Percentiles rank a stretch among this genome's conserved stretches.
These are phyloP conservation scores for Xanthoconium stramineum DNA, from an alignment of 768 basidiomycete species.

Conservation along the genomic window DNA sequence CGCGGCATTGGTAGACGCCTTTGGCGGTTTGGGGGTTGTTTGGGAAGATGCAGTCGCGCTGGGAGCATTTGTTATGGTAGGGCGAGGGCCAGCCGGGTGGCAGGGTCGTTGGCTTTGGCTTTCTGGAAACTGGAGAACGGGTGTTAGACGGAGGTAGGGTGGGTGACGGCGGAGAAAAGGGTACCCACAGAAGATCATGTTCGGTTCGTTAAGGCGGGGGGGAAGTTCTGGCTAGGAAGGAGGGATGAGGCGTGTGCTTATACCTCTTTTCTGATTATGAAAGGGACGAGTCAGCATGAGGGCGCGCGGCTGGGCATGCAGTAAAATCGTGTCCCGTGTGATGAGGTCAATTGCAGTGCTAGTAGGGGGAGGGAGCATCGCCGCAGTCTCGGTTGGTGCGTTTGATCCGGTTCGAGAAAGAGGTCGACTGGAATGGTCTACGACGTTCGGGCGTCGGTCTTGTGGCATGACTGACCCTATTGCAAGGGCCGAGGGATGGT, in stretches of 20 bases:
- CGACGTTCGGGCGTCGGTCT: neutral
- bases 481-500: slow-evolving; percentile 2
- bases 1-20: slow-evolving; percentile 33
- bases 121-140: slow-evolving; percentile 25
- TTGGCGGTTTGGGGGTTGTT: slow-evolving; percentile 30
- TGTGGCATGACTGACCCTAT: neutral
- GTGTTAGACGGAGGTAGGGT: neutral
- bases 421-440: neutral
- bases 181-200: slow-evolving; percentile 30
- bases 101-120: slow-evolving; percentile 26
- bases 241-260: slow-evolving; percentile 6
- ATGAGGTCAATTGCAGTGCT: slow-evolving; percentile 28
- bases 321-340: slow-evolving; percentile 28
- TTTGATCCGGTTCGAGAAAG: slow-evolving; percentile 13
- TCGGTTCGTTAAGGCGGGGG: slow-evolving; percentile 14
- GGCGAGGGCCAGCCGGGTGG: slow-evolving; percentile 36
- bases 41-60: slow-evolving; percentile 30
- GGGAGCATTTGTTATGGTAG: slow-evolving; percentile 36
- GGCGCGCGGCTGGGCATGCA: slow-evolving; percentile 28
- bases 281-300: slow-evolving; percentile 17
- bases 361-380: slow-evolving; percentile 12
- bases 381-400: slow-evolving; percentile 17
- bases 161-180: neutral
- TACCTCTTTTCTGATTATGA: slow-evolving; percentile 25
- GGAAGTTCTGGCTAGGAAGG: neutral